Base-by-base conservation (phyloP, 495 filamentous ascomycete genomes). In the Hypoxylon lienhwacheense region DNA sequence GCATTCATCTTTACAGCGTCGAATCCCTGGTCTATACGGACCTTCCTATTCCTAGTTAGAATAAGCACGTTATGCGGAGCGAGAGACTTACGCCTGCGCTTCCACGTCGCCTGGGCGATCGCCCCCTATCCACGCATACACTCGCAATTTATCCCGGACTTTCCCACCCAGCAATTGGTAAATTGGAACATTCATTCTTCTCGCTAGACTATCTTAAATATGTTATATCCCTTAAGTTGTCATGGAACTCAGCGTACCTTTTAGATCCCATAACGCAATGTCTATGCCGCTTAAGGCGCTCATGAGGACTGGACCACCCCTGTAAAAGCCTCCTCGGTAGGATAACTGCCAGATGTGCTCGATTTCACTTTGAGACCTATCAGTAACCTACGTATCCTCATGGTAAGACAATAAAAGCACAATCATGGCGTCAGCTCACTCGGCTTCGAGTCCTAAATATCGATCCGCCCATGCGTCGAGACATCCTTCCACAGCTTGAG, bases 91-190 rank as follows among this genome's bases (percentile, higher is more conserved):
- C 74, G 83, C 87, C 65, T 85, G 82, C 2, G 49, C 67, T 57
- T 83, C 79, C 0, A 92, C 81, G 60, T 91, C 88, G 16, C 70
- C 66, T 4, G 88, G 88, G n/a, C 87, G 75, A 60, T 92, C 88
- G 5, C 88, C 88, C 24, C 88, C 88, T 62, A 92, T 90, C 88
- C 88, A 92, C n/a, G 85, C 83, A 64, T 92, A 92, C 3, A 92
- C 88, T 54, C 81, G 81, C 20, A 90, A 67, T 65, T 85, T 88
- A 60, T 86, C 72, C 21, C 88, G 76, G 28, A 91, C 85, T 59
- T 88, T 87, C 12, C 88, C 88, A 10, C 88, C 88, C 2, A 92
- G 72, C 8, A 92, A 72, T 57, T 89, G 81, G 58, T 87, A 83
- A 19, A 92, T 77, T 1, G 88, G 88, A 1, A 91, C 84, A 7